Conservation (phyloP, 2,329 filamentous ascomycete species). For the Aspergillus brunneoviolaceus region DNA sequence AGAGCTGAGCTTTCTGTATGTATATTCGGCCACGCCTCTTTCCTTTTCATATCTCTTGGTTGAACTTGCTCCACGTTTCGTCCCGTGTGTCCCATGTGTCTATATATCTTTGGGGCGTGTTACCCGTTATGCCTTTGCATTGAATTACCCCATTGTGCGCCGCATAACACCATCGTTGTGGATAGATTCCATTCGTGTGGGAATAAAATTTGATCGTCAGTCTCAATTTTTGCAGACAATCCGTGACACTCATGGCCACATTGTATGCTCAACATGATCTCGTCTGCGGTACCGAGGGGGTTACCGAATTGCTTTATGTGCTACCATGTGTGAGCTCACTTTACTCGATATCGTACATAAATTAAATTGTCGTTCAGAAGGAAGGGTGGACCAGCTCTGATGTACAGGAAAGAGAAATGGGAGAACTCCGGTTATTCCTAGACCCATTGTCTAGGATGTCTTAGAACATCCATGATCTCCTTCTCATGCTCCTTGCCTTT, state of each 20-base stretch:
- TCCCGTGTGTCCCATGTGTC: background rate
- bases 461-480: constrained; percentile 71
- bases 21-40: background rate
- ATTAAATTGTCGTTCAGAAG: background rate
- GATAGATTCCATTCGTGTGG: too few relatives aligned
- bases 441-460: constrained; percentile 62
- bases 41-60: background rate
- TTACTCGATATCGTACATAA: too few relatives aligned
- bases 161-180: too few relatives aligned
- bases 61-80: background rate
- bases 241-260: too few relatives aligned
- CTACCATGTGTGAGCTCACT: too few relatives aligned
- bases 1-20: constrained; percentile 6
- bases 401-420: background rate
- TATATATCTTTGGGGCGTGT: background rate
- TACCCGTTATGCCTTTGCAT: too few relatives aligned
- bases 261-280: too few relatives aligned
- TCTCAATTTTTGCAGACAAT: too few relatives aligned
- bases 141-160: too few relatives aligned
- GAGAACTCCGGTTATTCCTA: constrained; percentile 25
- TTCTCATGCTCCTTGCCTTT: constrained; percentile 59
- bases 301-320: too few relatives aligned
- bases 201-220: too few relatives aligned
- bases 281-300: too few relatives aligned
- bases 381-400: background rate